Percentiles rank a stretch among this genome's conserved stretches.
Conservation (phyloP, 768 basidiomycete genomes). For the Hypholoma sublateritium region DNA sequence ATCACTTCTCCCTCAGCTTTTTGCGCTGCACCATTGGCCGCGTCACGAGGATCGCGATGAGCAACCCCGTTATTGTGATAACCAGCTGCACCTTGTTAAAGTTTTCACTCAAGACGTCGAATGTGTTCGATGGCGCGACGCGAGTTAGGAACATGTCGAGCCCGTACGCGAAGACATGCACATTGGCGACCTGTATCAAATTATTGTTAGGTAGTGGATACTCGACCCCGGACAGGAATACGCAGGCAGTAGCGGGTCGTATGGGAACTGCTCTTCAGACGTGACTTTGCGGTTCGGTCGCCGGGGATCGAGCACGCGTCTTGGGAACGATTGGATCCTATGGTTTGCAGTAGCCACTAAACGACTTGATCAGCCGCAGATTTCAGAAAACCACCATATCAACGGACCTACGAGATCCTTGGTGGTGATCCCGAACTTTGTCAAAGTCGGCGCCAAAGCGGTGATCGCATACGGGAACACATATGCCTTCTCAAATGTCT, state of each 20-base stretch:
- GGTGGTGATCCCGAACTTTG: conserved; percentile 84
- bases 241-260: conserved; percentile 70
- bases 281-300: conserved; percentile 77
- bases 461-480: conserved; percentile 68
- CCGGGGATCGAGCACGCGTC: conserved; percentile 78
- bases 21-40: conserved; percentile 80
- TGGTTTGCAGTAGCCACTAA: conserved; percentile 76
- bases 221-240: background rate
- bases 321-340: conserved; percentile 74
- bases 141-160: conserved; percentile 89
- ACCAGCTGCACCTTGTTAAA: conserved; percentile 95
- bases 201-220: background rate
- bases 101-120: conserved; percentile 87
- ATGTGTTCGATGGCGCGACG: conserved; percentile 85
- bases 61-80: conserved; percentile 73
- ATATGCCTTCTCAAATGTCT: conserved; percentile 68
- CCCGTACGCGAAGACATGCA: conserved; percentile 80
- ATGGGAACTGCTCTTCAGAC: conserved; percentile 71
- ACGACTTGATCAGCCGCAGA: background rate
- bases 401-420: conserved; percentile 83
- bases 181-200: conserved; percentile 59
- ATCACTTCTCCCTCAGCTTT: conserved; percentile 71
- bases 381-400: background rate
- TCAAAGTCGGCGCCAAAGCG: conserved; percentile 72
- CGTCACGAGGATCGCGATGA: conserved; percentile 73